Conservation (phyloP, 345 rosid species). For the Acer campestre region DNA sequence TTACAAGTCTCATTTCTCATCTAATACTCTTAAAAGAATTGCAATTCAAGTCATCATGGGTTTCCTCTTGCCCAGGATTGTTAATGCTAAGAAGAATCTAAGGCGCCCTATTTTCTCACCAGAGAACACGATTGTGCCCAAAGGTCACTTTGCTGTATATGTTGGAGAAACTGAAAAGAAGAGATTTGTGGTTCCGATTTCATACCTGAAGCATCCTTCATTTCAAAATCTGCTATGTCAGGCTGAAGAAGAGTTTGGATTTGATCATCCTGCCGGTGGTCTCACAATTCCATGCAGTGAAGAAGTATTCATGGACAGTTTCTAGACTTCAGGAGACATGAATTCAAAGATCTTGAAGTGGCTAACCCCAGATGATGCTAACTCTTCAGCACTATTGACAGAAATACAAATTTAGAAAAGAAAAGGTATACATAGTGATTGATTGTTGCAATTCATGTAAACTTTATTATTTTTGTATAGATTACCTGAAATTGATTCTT, state of each 20-base stretch:
- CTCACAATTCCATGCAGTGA: constrained; percentile 32
- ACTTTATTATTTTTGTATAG: background rate
- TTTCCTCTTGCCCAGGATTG: background rate
- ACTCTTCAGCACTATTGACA: background rate
- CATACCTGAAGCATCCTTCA: constrained; percentile 39
- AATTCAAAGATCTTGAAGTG: background rate
- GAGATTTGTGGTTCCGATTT: constrained; percentile 44
- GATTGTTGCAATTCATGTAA: background rate
- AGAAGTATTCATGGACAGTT: constrained; percentile 22
- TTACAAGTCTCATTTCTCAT: background rate
- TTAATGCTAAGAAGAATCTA: background rate
- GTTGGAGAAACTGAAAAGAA: constrained; percentile 42
- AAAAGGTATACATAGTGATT: background rate
- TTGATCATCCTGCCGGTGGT: constrained; percentile 23
- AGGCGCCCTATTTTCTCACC: background rate
- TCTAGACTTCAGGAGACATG: constrained; percentile 1
- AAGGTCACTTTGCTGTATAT: constrained; percentile 45
- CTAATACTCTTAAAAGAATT: background rate
- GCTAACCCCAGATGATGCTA: background rate
- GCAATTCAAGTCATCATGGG: background rate
- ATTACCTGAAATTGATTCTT: background rate
- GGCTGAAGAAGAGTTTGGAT: constrained; percentile 35
- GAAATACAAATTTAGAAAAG: background rate
- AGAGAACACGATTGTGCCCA: constrained; percentile 27
- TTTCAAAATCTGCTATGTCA: constrained; percentile 32